Conservation (phyloP, 257 asterid genomes). For the Nicotiana tabacum region DNA sequence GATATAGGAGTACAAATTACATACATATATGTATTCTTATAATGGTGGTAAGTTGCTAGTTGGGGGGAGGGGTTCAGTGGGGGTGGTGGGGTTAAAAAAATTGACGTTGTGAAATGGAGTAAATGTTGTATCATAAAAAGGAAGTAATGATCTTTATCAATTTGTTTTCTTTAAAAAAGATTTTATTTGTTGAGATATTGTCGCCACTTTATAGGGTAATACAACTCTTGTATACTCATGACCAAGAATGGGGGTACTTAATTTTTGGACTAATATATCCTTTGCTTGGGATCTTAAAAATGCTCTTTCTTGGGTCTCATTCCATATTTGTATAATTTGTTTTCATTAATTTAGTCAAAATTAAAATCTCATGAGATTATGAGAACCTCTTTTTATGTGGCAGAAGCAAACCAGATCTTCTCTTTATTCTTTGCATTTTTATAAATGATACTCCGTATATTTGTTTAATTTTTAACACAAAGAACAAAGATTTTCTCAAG, state of each 20-base stretch:
- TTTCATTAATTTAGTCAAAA: neutral
- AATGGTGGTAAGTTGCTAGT: neutral
- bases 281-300: constrained; percentile 21
- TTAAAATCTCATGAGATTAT: neutral
- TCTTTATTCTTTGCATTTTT: constrained; percentile 2
- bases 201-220: constrained; percentile 27
- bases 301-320: constrained; percentile 21
- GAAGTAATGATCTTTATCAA: neutral
- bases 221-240: constrained; percentile 25
- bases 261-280: constrained; percentile 9
- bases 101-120: constrained; percentile 4
- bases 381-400: neutral
- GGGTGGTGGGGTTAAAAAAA: neutral
- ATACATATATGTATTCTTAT: neutral
- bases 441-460: neutral
- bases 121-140: neutral
- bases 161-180: neutral
- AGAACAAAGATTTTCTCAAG: neutral
- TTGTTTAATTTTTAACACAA: neutral
- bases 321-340: neutral
- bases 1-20: no score
- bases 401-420: neutral
- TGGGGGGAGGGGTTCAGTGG: neutral
- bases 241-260: constrained; percentile 9
- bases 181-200: constrained; percentile 12